Evolutionary conservation across 225 moss, liverwort and hornwort genomes (phyloP).

Genomic region (Sphagnum tenellum): DNA sequence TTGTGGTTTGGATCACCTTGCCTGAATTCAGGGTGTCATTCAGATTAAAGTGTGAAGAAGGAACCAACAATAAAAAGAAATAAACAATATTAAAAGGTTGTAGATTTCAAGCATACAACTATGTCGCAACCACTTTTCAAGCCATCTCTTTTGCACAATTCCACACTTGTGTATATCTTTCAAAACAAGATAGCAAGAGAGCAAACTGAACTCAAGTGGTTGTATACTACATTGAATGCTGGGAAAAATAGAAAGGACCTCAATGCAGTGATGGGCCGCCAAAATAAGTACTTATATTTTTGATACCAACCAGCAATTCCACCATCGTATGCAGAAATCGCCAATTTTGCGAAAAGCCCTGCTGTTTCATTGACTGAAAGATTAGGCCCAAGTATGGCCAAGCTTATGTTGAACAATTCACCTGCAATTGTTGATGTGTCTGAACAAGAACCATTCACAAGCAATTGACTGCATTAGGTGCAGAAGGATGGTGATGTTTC

Average conservation of each 20-base stretch:
- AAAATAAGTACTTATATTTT: constrained; percentile 40
- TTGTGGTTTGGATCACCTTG: constrained; percentile 56
- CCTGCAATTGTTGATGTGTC: constrained; percentile 44
- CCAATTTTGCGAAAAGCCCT: constrained; percentile 28
- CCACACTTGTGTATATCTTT: too few species aligned
- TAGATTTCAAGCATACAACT: too few species aligned
- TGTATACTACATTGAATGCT: too few species aligned
- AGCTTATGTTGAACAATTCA: constrained; percentile 36
- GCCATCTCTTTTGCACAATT: too few species aligned
- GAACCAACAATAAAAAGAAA: too few species aligned
- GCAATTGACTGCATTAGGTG: too few species aligned
- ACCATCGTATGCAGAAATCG: constrained; percentile 41
- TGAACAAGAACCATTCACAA: background rate
- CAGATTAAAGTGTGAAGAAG: too few species aligned
- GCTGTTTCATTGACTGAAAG: constrained; percentile 29
- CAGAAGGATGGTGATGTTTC: too few species aligned
- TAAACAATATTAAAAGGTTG: too few species aligned
- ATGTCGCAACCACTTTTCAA: too few species aligned
- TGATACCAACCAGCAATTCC: constrained; percentile 38
- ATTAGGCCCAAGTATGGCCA: constrained; percentile 14
- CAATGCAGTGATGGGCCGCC: constrained; percentile 56
- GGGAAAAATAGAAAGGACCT: constrained; percentile 9
- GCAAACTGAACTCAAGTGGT: too few species aligned
- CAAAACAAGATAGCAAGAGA: too few species aligned
- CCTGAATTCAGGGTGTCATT: constrained; percentile 13